Conservation (phyloP, 805 yeast genomes). For the Saturnispora halmiae region DNA sequence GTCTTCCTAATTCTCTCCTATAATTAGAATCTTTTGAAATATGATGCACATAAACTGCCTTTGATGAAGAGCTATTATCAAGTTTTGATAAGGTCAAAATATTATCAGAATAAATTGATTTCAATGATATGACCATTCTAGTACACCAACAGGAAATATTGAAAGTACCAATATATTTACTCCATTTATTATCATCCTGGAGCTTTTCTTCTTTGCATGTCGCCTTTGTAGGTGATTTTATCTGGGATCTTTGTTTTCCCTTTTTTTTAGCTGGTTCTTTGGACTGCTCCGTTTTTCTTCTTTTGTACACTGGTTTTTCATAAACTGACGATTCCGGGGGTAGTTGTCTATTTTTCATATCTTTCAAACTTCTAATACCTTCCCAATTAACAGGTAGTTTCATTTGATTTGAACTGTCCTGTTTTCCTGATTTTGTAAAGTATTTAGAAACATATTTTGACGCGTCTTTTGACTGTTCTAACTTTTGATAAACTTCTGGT, state of each 20-base stretch:
- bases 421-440: not conserved
- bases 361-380: slow-evolving; percentile 1
- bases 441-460: not conserved
- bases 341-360: not conserved
- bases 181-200: slow-evolving; percentile 15
- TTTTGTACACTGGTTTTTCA: slow-evolving; percentile 4
- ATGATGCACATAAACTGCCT: slow-evolving; percentile 22
- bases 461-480: not conserved
- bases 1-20: slow-evolving; percentile 64
- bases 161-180: slow-evolving; percentile 46
- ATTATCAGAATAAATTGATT: slow-evolving; percentile 36
- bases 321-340: slow-evolving; percentile 3
- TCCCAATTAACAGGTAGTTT: slow-evolving; percentile 4
- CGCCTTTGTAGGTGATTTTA: too few relatives aligned
- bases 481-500: slow-evolving; percentile 10
- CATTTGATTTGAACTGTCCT: slow-evolving; percentile 1
- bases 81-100: slow-evolving; percentile 16
- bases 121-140: slow-evolving; percentile 42
- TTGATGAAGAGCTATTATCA: slow-evolving; percentile 11
- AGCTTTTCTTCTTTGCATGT: too few relatives aligned
- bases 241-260: not conserved
- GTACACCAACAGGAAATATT: slow-evolving; percentile 65
- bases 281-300: slow-evolving; percentile 1
- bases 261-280: not conserved
- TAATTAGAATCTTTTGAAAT: slow-evolving; percentile 13